phyloP scores from a whole-genome alignment of 352 stramenopile genomes.

The Phytophthora capsici region DNA sequence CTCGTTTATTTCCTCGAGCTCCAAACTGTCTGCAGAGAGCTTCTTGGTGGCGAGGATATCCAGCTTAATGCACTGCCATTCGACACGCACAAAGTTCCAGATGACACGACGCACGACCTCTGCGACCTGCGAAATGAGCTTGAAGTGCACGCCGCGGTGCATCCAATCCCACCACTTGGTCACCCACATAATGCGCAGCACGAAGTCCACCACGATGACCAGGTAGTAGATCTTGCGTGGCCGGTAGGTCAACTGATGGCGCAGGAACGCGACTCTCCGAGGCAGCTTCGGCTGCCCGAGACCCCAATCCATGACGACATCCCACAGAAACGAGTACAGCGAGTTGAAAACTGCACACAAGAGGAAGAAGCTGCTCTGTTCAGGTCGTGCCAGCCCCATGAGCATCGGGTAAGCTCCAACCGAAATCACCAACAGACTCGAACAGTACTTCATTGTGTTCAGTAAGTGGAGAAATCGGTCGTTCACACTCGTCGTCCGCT shows the following conservation, averaged over 20 bases:
- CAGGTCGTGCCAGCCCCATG: constrained; percentile 51
- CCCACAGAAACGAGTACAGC: constrained; percentile 97
- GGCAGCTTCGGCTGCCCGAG: constrained; percentile 78
- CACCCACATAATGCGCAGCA: constrained; percentile 96
- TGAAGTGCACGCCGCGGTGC: constrained; percentile 80
- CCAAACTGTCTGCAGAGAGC: constrained; percentile 50
- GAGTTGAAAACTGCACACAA: constrained; percentile 91
- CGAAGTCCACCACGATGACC: constrained; percentile 93
- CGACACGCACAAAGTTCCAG: constrained; percentile 94
- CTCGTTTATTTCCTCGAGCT: constrained; percentile 57
- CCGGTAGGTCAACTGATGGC: constrained; percentile 71
- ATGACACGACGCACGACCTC: constrained; percentile 92
- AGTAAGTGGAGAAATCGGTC: constrained; percentile 84
- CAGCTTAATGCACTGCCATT: constrained; percentile 92
- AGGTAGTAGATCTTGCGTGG: constrained; percentile 89
- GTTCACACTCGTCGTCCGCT: constrained; percentile 68
- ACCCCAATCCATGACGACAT: constrained; percentile 98
- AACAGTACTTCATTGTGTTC: constrained; percentile 90
- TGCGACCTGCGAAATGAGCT: constrained; percentile 87
- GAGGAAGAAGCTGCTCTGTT: constrained; percentile 77
- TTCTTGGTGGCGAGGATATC: constrained; percentile 70
- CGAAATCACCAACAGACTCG: constrained; percentile 78
- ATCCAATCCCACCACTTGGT: constrained; percentile 87
- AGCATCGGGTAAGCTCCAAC: constrained; percentile 80
- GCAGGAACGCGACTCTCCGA: constrained; percentile 50